Percentiles rank a stretch among this genome's conserved stretches.
These are phyloP conservation scores for Phanerodontia chrysosporium DNA, from an alignment of 768 basidiomycete species.

Conservation along the genomic window DNA sequence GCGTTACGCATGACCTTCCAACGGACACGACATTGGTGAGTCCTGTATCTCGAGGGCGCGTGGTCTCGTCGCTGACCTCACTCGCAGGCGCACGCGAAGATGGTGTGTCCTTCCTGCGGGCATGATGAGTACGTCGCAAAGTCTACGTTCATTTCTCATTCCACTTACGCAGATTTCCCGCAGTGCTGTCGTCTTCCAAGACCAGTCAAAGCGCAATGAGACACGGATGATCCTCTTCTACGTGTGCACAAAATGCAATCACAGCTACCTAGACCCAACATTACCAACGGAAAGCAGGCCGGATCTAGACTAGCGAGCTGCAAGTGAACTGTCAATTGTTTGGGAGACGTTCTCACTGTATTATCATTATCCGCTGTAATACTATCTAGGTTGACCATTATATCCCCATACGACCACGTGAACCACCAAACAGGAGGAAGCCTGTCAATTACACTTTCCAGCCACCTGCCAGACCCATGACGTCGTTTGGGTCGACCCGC, in stretches of 20 bases:
- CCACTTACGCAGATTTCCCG: slow-evolving; percentile 7
- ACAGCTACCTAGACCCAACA: slow-evolving; percentile 68
- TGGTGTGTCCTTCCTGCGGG: slow-evolving; percentile 78
- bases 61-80: not conserved
- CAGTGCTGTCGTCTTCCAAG: slow-evolving; percentile 93
- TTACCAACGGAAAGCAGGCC: slow-evolving; percentile 16
- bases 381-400: not conserved
- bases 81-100: slow-evolving; percentile 73
- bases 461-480: slow-evolving; percentile 68
- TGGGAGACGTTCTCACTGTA: not conserved
- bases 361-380: not conserved
- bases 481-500: slow-evolving; percentile 48
- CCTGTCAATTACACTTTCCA: slow-evolving; percentile 37
- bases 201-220: slow-evolving; percentile 95
- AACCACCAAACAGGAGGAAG: too few relatives aligned
- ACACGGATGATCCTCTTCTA: slow-evolving; percentile 94
- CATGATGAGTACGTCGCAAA: slow-evolving; percentile 73
- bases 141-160: not conserved
- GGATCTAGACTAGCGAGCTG: slow-evolving; percentile 11
- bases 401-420: too few relatives aligned
- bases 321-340: not conserved
- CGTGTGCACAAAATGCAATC: slow-evolving; percentile 80
- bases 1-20: slow-evolving; percentile 84
- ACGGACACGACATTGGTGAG: slow-evolving; percentile 84
- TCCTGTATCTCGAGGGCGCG: slow-evolving; percentile 1